Evolutionary conservation across 768 basidiomycete species (phyloP), one percentile per base, ranked within the genome.

Genomic region (Auricularia sp.): DNA sequence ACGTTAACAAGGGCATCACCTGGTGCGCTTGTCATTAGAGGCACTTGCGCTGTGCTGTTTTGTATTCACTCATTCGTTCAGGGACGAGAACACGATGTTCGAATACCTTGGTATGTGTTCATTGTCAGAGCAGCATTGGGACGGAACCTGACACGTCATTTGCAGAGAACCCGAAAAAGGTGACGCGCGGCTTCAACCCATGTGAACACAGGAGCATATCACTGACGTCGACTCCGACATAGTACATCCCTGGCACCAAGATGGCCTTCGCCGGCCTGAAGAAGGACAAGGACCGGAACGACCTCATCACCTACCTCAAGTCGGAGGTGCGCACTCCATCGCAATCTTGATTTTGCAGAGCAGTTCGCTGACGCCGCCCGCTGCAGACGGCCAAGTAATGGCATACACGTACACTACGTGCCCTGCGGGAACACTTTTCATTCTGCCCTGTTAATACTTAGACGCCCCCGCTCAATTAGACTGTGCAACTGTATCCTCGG

Each of bases 191-290:
- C 21, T 8, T 21, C 10, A 16, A 18, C 21, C 43, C 10, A 10
- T 36, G 23, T 65, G 64, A 63, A 60, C 65, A 66, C 65, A 67
- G 58, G 63, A 59, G 4, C 18, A n/a, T 21, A 23, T 44, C 21
- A 44, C 36, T 39, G 33, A 42, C 47, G 33, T 62, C 64, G 61
- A 6, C 47, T 58, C 35, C n/a, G 35, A 0, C 53, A 4, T 65
- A 91, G 90, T 94, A 93, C 80, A 95, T 95, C 69, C 92, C 92
- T 44, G 94, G 95, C 60, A 97, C 95, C 61, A 97, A 96, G 81
- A 98, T 98, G 95, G 95, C 94, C 65, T 98, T 97, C 71, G 93
- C 94, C 68, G 96, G 96, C 72, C 79, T 98, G 75, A 98, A 98
- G 88, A 98, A 98, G 85, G 92, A 92, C 10, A 93, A 94, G 83